Percentiles rank a stretch among this genome's conserved stretches.
These are phyloP conservation scores for Trametes polyzona DNA, from an alignment of 1,284 basidiomycete species.

Conservation along the genomic window DNA sequence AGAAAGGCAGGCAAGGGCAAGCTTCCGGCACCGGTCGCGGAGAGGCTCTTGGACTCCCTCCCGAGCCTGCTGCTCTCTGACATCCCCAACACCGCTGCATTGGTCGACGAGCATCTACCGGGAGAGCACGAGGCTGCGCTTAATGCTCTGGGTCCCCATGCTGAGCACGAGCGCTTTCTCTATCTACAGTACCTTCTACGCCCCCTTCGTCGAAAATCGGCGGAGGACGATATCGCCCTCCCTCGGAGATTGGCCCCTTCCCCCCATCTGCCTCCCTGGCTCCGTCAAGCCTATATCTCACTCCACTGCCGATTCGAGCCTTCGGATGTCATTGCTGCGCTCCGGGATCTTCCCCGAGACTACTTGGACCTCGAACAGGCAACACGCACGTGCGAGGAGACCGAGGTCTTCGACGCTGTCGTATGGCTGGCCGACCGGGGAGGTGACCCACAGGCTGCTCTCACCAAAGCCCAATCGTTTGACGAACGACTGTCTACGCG, in stretches of 20 bases:
- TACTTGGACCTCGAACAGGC: conserved; percentile 66
- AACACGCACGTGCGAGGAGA: conserved; percentile 67
- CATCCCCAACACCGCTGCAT: conserved; percentile 66
- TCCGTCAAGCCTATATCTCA: conserved; percentile 69
- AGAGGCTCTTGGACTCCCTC: conserved; percentile 58
- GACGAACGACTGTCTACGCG: conserved; percentile 58
- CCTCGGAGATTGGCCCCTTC: conserved; percentile 13
- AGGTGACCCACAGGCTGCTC: conserved; percentile 67
- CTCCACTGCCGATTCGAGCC: conserved; percentile 79
- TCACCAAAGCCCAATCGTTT: conserved; percentile 67
- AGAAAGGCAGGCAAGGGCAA: conserved; percentile 48
- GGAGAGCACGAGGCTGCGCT: conserved; percentile 64
- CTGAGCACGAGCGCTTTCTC: conserved; percentile 64
- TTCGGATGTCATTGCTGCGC: conserved; percentile 63
- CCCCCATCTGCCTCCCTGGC: conserved; percentile 37
- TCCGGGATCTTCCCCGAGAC: conserved; percentile 60
- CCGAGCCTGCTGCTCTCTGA: conserved; percentile 67
- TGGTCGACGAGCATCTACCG: conserved; percentile 78
- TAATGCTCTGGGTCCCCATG: conserved; percentile 45
- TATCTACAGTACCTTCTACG: conserved; percentile 84
- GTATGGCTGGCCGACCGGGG: conserved; percentile 81
- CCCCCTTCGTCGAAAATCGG: conserved; percentile 52
- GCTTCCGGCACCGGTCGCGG: conserved; percentile 55
- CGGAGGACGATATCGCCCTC: conserved; percentile 45
- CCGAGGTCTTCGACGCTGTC: conserved; percentile 73